Percentiles rank a stretch among this genome's conserved stretches.
Conservation (phyloP, 352 stramenopile species). For the Phytophthora litchii region DNA sequence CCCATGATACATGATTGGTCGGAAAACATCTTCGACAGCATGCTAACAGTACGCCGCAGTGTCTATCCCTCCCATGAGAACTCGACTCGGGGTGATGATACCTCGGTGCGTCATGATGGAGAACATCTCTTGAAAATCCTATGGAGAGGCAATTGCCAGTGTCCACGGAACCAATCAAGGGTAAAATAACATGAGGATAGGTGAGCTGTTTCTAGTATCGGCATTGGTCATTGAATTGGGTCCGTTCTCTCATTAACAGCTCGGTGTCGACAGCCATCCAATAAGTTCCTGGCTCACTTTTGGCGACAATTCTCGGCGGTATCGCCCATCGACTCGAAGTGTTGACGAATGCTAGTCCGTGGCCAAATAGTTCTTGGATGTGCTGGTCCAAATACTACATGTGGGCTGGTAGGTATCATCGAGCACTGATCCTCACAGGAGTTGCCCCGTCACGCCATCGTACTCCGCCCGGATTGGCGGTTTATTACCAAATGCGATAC, state of each 20-base stretch:
- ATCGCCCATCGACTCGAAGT: background rate
- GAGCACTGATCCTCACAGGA: constrained; percentile 1
- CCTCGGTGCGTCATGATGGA: constrained; percentile 5
- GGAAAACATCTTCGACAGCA: too few relatives aligned
- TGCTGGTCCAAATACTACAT: constrained; percentile 9
- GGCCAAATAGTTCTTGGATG: constrained; percentile 2
- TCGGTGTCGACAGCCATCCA: constrained; percentile 6
- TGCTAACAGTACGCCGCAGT: too few relatives aligned
- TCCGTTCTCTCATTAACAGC: constrained; percentile 2
- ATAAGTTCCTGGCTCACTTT: constrained; percentile 5
- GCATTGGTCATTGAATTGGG: constrained; percentile 11
- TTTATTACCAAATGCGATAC: constrained; percentile 1
- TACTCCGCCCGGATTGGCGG: background rate
- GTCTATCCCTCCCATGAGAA: constrained; percentile 4
- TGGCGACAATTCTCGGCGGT: constrained; percentile 1
- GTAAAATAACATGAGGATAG: constrained; percentile 3
- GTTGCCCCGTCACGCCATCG: background rate
- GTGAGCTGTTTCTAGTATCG: constrained; percentile 1
- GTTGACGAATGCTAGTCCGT: constrained; percentile 1
- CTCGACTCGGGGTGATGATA: constrained; percentile 14
- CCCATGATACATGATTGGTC: too few relatives aligned
- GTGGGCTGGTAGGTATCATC: constrained; percentile 1
- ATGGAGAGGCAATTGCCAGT: constrained; percentile 16
- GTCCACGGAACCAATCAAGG: constrained; percentile 20
- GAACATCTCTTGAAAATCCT: constrained; percentile 12